A percentile compares a stretch with the other conserved stretches of the same genome.
These are phyloP conservation scores for Rhodosorus marinus DNA, from an alignment of 23 red algal genomes.

Conservation along the genomic window DNA sequence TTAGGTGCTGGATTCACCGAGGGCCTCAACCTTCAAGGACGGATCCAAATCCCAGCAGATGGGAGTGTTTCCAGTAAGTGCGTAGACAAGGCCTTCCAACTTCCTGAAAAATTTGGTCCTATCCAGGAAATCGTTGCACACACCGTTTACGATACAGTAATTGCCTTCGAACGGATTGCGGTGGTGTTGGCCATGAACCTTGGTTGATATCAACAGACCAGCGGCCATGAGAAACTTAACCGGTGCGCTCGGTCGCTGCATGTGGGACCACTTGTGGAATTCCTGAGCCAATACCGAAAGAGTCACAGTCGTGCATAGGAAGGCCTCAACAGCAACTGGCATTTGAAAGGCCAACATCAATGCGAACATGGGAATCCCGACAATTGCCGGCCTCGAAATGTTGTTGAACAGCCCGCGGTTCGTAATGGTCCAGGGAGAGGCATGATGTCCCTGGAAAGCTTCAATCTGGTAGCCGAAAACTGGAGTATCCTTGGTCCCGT, in stretches of 20 bases:
- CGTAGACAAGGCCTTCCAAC: constrained; percentile 31
- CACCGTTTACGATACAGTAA: constrained; percentile 75
- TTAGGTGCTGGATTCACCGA: too few relatives aligned
- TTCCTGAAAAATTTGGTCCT: constrained; percentile 17
- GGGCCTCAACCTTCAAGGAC: constrained; percentile 9
- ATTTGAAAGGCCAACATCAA: constrained; percentile 3
- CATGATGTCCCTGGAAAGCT: constrained; percentile 89
- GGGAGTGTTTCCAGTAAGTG: constrained; percentile 26
- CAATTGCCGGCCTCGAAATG: constrained; percentile 35
- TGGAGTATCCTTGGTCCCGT: constrained; percentile 49
- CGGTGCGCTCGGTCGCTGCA: constrained; percentile 10
- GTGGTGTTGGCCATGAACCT: constrained; percentile 62
- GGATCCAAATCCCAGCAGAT: constrained; percentile 38
- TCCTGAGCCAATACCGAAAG: constrained; percentile 46
- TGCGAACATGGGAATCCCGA: constrained; percentile 19
- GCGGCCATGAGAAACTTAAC: constrained; percentile 6
- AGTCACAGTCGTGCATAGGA: constrained; percentile 21
- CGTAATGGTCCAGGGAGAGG: constrained; percentile 77
- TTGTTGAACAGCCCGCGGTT: constrained; percentile 55
- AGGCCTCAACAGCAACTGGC: not conserved
- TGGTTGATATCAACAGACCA: constrained; percentile 18
- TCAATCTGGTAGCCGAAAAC: constrained; percentile 86
- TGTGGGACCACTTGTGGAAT: constrained; percentile 83
- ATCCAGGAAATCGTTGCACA: constrained; percentile 54
- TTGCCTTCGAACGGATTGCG: constrained; percentile 23